Percentiles rank a stretch among this genome's conserved stretches.
phyloP scores from a whole-genome alignment of 768 basidiomycete species.

The Lactifluus piperatus region DNA sequence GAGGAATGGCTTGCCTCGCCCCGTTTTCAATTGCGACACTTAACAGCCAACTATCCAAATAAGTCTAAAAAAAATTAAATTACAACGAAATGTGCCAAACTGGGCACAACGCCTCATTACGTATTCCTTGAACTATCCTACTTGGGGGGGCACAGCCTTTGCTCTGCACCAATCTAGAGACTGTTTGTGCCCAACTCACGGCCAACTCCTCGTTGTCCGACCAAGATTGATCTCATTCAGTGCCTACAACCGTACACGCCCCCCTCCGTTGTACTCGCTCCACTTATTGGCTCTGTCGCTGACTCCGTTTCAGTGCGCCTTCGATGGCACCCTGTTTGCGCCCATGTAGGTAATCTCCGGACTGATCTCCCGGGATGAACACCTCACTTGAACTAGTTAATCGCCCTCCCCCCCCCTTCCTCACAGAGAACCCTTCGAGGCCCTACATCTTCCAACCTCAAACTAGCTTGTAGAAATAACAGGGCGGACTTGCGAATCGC shows the following conservation, averaged over 20 bases:
- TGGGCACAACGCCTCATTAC: background rate
- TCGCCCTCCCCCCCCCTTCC: background rate
- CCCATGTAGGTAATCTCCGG: constrained; percentile 3
- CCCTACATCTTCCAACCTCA: background rate
- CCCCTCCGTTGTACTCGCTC: background rate
- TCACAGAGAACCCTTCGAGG: background rate
- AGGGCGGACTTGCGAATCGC: background rate
- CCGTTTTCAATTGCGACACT: background rate
- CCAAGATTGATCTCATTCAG: background rate
- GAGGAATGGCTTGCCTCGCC: background rate
- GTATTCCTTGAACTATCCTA: background rate
- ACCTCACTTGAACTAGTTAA: background rate
- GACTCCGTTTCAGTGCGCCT: background rate
- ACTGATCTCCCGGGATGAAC: background rate
- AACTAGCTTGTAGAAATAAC: background rate
- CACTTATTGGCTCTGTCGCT: background rate
- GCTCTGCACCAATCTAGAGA: background rate
- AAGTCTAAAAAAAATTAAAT: too few species aligned
- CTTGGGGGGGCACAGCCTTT: background rate
- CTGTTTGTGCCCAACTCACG: too few species aligned
- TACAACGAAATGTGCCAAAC: background rate
- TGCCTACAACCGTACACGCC: background rate
- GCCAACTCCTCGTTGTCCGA: background rate
- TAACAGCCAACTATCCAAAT: too few species aligned
- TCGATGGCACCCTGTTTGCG: background rate